A percentile compares a stretch with the other conserved stretches of the same genome.
These are phyloP conservation scores for Cladophialophora bantiana DNA, from an alignment of 2,329 filamentous ascomycete genomes.

Conservation along the genomic window DNA sequence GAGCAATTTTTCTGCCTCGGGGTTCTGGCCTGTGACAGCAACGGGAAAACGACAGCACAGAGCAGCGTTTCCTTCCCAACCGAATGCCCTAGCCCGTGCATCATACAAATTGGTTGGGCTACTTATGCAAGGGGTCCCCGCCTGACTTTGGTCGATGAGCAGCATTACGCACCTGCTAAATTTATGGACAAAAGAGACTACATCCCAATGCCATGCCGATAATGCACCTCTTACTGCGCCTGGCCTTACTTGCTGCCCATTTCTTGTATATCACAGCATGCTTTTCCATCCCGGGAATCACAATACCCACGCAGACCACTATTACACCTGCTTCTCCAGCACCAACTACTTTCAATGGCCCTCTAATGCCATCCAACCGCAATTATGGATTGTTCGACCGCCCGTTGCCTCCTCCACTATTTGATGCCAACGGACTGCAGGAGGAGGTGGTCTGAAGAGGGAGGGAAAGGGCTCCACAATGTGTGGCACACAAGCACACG, in stretches of 20 bases:
- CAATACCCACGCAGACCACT: background rate
- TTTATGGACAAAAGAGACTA: background rate
- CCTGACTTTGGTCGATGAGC: background rate
- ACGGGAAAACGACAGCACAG: background rate
- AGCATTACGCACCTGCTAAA: too few relatives aligned
- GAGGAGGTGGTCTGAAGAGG: background rate
- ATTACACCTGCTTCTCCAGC: background rate
- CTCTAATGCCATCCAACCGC: conserved; percentile 24
- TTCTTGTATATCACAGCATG: background rate
- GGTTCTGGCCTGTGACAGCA: background rate
- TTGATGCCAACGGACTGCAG: background rate
- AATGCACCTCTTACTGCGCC: background rate
- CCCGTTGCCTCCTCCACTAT: conserved; percentile 15
- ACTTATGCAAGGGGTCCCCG: background rate
- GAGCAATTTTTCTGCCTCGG: too few relatives aligned
- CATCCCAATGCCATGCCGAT: background rate
- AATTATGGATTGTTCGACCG: conserved; percentile 31
- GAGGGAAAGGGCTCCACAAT: background rate
- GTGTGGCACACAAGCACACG: background rate
- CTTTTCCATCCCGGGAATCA: background rate
- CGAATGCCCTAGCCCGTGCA: background rate
- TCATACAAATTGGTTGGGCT: background rate
- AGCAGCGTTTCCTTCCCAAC: background rate
- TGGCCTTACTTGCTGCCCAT: background rate
- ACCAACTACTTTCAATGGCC: conserved; percentile 11